A percentile compares a stretch with the other conserved stretches of the same genome.
Conservation (phyloP, 225 moss, liverwort and hornwort species). For the Physcomitrium patens region DNA sequence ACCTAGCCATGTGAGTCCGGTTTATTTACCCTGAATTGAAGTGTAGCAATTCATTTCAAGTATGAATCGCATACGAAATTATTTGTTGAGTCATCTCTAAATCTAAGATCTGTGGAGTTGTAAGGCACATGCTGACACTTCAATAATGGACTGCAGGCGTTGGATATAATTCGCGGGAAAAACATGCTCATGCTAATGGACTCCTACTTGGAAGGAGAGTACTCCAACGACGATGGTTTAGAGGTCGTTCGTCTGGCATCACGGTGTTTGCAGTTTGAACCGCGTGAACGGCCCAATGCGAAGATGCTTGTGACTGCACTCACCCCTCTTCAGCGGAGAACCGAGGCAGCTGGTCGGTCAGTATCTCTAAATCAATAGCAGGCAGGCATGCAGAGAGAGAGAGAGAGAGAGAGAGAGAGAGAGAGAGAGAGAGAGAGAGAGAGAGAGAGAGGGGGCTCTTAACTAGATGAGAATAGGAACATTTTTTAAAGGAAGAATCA, state of each 20-base stretch:
- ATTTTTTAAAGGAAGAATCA: conserved; percentile 32
- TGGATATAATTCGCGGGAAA: conserved; percentile 71
- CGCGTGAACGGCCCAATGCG: conserved; percentile 67
- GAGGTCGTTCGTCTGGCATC: conserved; percentile 69
- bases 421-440: too few relatives aligned
- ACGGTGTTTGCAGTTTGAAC: conserved; percentile 64
- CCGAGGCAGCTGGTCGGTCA: conserved; percentile 63
- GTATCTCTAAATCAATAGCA: conserved; percentile 68
- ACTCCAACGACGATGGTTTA: conserved; percentile 56
- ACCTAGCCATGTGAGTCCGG: conserved; percentile 58
- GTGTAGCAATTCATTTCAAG: not conserved
- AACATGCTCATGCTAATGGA: conserved; percentile 71
- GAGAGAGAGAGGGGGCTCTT: conserved; percentile 22
- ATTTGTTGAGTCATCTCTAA: not conserved
- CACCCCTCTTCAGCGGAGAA: conserved; percentile 65
- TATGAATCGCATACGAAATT: not conserved
- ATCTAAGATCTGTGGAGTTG: not conserved
- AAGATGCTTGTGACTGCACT: conserved; percentile 65
- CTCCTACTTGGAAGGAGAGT: conserved; percentile 69
- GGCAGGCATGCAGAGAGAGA: conserved; percentile 31
- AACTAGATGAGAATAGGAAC: conserved; percentile 44
- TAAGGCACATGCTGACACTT: conserved; percentile 29
- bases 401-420: too few relatives aligned
- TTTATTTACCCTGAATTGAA: not conserved
- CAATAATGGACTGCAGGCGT: conserved; percentile 50